Percentiles rank a stretch among this genome's conserved stretches.
Conservation (phyloP, 225 moss, liverwort and hornwort genomes). For the Anthoceros angustus region DNA sequence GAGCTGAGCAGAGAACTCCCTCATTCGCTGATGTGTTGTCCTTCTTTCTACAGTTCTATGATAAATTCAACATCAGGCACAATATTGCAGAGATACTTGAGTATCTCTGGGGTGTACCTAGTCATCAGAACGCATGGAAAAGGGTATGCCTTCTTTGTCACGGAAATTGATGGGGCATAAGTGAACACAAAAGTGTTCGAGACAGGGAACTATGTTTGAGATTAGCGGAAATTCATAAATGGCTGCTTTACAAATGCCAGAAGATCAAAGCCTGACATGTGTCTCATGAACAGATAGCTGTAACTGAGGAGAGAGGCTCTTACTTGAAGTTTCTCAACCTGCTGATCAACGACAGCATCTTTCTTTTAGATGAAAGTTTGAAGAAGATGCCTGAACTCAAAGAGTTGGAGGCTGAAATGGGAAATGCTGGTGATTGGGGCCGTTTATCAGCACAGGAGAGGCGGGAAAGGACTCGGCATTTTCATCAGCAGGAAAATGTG, state of each 20-base stretch:
- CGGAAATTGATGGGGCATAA: background rate
- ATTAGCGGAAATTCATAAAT: too few species aligned
- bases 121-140: conserved; percentile 89
- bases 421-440: conserved; percentile 39
- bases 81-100: conserved; percentile 92
- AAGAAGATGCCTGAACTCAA: conserved; percentile 90
- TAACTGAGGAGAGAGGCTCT: conserved; percentile 75
- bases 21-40: background rate
- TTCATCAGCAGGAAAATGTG: conserved; percentile 82
- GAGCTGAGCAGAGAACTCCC: too few species aligned
- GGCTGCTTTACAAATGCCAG: too few species aligned
- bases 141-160: conserved; percentile 30
- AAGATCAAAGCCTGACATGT: background rate
- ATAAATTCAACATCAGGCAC: conserved; percentile 98
- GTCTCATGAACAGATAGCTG: conserved; percentile 37
- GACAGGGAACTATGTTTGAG: too few species aligned
- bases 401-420: conserved; percentile 73
- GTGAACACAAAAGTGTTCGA: background rate
- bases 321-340: conserved; percentile 94
- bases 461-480: conserved; percentile 81
- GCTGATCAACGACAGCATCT: conserved; percentile 95
- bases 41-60: conserved; percentile 61
- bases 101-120: conserved; percentile 86
- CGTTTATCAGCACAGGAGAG: conserved; percentile 66
- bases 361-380: conserved; percentile 90